phyloP scores from a whole-genome alignment of 1,284 basidiomycete genomes.

The Prillingera fragicola region DNA sequence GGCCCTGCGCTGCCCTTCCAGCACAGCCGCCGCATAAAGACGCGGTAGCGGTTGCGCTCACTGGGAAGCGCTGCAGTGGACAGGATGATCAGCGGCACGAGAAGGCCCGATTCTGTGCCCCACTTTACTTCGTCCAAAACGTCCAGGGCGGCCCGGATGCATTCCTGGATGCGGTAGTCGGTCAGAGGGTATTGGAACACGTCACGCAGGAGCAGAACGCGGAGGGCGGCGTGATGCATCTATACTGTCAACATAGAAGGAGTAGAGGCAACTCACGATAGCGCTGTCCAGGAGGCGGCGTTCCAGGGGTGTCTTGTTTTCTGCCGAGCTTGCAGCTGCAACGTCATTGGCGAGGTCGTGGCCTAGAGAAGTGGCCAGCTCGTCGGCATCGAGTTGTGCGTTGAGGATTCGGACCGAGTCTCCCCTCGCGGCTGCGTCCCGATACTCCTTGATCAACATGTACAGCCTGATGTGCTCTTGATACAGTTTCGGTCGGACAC shows the following conservation, averaged over 20 bases:
- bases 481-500: not conserved
- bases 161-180: constrained; percentile 7
- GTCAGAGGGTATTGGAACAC: constrained; percentile 6
- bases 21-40: constrained; percentile 13
- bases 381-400: constrained; percentile 14
- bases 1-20: constrained; percentile 19
- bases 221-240: constrained; percentile 11
- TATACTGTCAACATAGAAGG: constrained; percentile 2
- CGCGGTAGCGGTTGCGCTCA: constrained; percentile 7
- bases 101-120: constrained; percentile 14
- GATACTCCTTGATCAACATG: constrained; percentile 1
- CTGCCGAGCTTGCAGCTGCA: not conserved
- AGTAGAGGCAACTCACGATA: not conserved
- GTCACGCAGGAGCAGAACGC: constrained; percentile 11
- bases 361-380: constrained; percentile 1
- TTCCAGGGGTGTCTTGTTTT: too few relatives aligned
- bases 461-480: constrained; percentile 5
- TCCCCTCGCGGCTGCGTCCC: not conserved
- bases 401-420: constrained; percentile 1
- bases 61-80: constrained; percentile 3
- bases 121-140: constrained; percentile 11
- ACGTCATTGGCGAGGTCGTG: constrained; percentile 3
- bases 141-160: constrained; percentile 4
- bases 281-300: not conserved
- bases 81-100: constrained; percentile 12